phyloP scores from a whole-genome alignment of 805 yeast species.

The Teunomyces lycoperdinae region DNA sequence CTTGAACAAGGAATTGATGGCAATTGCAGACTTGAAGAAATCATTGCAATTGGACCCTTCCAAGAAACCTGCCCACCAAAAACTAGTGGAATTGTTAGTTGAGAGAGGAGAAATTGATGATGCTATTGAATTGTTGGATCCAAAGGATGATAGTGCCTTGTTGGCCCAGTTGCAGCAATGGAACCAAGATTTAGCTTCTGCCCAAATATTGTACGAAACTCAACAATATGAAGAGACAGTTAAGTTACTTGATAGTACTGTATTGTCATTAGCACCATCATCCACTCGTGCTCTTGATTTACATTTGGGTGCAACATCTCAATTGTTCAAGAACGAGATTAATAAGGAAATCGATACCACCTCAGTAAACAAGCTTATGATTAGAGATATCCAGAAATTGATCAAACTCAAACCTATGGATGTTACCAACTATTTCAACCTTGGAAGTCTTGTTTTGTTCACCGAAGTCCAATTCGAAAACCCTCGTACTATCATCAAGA shows the following conservation, averaged over 20 bases:
- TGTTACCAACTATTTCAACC: conserved; percentile 16
- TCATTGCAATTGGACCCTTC: conserved; percentile 43
- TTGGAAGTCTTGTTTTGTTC: conserved; percentile 38
- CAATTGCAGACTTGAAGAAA: conserved; percentile 50
- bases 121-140: conserved; percentile 10
- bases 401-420: conserved; percentile 27
- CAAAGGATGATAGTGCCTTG: conserved; percentile 8
- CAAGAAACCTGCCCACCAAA: conserved; percentile 47
- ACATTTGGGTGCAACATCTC: conserved; percentile 17
- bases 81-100: conserved; percentile 47
- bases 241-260: conserved; percentile 21
- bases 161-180: conserved; percentile 1
- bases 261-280: conserved; percentile 41
- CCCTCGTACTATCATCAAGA: conserved; percentile 52
- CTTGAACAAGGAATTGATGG: conserved; percentile 50
- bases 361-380: conserved; percentile 14
- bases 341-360: conserved; percentile 3
- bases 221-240: conserved; percentile 23
- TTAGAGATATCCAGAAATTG: conserved; percentile 24
- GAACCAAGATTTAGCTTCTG: conserved; percentile 3
- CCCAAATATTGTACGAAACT: conserved; percentile 10
- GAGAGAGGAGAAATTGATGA: conserved; percentile 51
- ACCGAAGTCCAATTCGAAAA: conserved; percentile 52
- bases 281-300: conserved; percentile 35
- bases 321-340: conserved; percentile 10